Base-by-base conservation (phyloP, 140 eudicot genomes). In the Ambrosia hybrid region DNA sequence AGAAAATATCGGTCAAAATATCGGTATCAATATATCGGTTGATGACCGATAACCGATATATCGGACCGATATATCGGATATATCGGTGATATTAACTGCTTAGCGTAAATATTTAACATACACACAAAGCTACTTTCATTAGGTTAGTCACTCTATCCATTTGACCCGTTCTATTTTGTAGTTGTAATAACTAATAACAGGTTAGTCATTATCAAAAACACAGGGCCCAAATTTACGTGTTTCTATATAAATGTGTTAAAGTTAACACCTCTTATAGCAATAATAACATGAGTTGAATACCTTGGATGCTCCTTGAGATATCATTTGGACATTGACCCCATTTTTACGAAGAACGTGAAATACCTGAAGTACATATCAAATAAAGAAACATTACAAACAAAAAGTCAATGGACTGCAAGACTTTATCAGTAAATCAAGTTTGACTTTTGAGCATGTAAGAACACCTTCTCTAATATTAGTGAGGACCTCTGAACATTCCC, bases 271-370 rank as follows among this genome's bases (percentile, higher is more conserved):
- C 5, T 15, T 10, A 43, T 14, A 11, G 57, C 38, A 58, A 15
- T 4, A 15, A 15, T 36, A 59, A 74, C 12, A 6, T 53, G 17
- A 52, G 45, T 38, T 43, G 48, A 63, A 21, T 85, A 88, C 95
- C 89, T 95, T 95, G 2, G 99, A 95, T 57, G 99, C 99, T 62
- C 99, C 97, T 83, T 95, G 99, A 46, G 99, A 95, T 75, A 95
- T 95, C 99, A 95, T 95, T 73, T 95, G 99, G 76, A 95, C 97
- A 68, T 91, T 95, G 67, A 91, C 92, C 45, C 90, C 90, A 43
- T 85, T 88, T 36, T 80, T 68, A 45, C 70, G 97, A 80, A 95
- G 87, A 60, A 95, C 96, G 52, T 79, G 82, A 78, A 95, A 95
- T 17, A 84, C 99, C 99, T 91, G 65, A 46, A 15, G 72, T 51